Conservation (phyloP, 2,329 filamentous ascomycete species). For the Colletotrichum liaoningense region DNA sequence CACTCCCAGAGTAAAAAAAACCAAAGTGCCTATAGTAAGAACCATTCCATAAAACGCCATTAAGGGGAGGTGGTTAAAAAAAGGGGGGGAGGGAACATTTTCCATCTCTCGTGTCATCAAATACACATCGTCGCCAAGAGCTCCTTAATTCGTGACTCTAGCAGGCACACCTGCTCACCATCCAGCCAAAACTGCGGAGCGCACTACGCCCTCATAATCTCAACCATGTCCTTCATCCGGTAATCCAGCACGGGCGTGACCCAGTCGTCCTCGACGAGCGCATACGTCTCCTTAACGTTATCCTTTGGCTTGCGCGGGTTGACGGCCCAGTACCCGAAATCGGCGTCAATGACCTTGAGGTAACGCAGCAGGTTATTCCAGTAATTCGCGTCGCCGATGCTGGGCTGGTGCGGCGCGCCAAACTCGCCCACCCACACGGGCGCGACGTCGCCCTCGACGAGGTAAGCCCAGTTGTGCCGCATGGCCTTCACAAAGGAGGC, state of each 20-base stretch:
- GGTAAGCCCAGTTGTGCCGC: constrained; percentile 74
- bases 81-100: neutral
- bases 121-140: constrained; percentile 17
- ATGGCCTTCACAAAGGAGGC: constrained; percentile 72
- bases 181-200: constrained; percentile 10
- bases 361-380: constrained; percentile 73
- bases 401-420: constrained; percentile 66
- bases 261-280: constrained; percentile 73
- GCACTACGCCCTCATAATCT: constrained; percentile 56
- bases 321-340: constrained; percentile 78
- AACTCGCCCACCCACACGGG: constrained; percentile 79
- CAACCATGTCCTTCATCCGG: constrained; percentile 69
- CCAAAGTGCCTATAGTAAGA: neutral
- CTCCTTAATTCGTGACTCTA: neutral
- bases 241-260: constrained; percentile 71
- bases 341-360: constrained; percentile 67
- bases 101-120: neutral
- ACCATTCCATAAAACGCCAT: constrained; percentile 17
- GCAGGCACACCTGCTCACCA: neutral
- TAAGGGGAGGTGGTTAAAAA: neutral
- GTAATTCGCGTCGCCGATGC: constrained; percentile 70
- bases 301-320: constrained; percentile 73
- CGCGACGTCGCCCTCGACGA: constrained; percentile 65
- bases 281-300: constrained; percentile 69
- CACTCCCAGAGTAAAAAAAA: constrained; percentile 1